Evolutionary conservation across 2,329 filamentous ascomycete genomes (phyloP), one percentile per base, ranked within the genome.

Genomic region (Trichoderma semiorbis): DNA sequence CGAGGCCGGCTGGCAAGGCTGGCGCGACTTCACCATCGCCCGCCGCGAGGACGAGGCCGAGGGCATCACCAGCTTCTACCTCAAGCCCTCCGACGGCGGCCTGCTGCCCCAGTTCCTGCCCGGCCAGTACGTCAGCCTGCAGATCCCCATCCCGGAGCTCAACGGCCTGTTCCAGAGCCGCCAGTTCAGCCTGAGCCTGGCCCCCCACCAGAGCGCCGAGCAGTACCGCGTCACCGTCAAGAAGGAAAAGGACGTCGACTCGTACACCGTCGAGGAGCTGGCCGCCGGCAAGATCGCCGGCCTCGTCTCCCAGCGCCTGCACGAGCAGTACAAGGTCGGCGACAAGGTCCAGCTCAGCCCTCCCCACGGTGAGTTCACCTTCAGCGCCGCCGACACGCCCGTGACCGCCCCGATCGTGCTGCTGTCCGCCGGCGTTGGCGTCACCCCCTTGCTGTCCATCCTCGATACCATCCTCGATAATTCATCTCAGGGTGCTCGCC

Each of bases 181-280:
- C 70, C 93, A 95, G 83, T 95, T 94, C 83, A 92, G 89, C 63
- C 84, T 95, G 69, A 92, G 89, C 76, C 90, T 92, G 76, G 84
- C 82, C 1, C 84, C 85, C 3, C 74, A 75, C 28, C 75, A 74
- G 21, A 84, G 85, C 55, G 85, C 84, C 3, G 83, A 84, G n/a
- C 87, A 89, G 80, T 93, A 93, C 81, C 88, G 92, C 69, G 90
- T 95, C 82, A 92, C 88, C 74, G 90, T 95, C 73, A 94, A 94
- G 85, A 87, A 84, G 72, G 91, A 89, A 73, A 89, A 85, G 43
- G 75, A 77, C 39, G 61, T 26, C 16, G 30, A 16, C 47, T 71
- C 76, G 28, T 76, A 77, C 7, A 72, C 76, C 6, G 10, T 75
- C 18, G 79, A 82, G 34, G 83, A 83, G 60, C 74, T 80, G 3